Conservation (phyloP, 1,284 basidiomycete genomes). For the Fistulinella staudtii region DNA sequence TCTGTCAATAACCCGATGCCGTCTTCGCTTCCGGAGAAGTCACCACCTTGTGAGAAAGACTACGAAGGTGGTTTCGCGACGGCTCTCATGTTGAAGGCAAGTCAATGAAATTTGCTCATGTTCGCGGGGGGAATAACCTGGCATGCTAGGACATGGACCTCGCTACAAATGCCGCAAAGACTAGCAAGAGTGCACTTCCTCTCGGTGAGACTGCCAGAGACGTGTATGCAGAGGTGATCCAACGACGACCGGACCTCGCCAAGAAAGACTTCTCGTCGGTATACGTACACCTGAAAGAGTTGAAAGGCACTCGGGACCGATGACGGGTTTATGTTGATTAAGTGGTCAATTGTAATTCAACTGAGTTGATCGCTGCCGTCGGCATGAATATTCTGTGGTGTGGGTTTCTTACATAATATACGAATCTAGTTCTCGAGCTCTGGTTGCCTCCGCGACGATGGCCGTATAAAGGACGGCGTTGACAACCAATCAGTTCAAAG, state of each 20-base stretch:
- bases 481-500: conserved; percentile 23
- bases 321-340: conserved; percentile 10
- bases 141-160: conserved; percentile 71
- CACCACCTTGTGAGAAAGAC: conserved; percentile 77
- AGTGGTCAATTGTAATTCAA: conserved; percentile 1
- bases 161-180: conserved; percentile 58
- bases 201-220: conserved; percentile 60
- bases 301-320: background rate
- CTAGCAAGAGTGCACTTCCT: conserved; percentile 52
- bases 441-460: conserved; percentile 33
- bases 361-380: no score
- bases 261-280: conserved; percentile 79
- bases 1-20: conserved; percentile 88
- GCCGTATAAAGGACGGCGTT: conserved; percentile 23
- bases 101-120: conserved; percentile 5
- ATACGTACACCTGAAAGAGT: conserved; percentile 54
- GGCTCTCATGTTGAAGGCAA: conserved; percentile 79
- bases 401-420: conserved; percentile 17
- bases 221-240: conserved; percentile 56
- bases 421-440: conserved; percentile 18
- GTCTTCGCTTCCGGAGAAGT: conserved; percentile 62
- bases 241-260: conserved; percentile 53
- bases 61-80: conserved; percentile 85
- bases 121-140: conserved; percentile 5
- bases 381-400: no score